Evolutionary conservation across 2,329 filamentous ascomycete genomes (phyloP).

Genomic region (Stemphylium lycopersici): DNA sequence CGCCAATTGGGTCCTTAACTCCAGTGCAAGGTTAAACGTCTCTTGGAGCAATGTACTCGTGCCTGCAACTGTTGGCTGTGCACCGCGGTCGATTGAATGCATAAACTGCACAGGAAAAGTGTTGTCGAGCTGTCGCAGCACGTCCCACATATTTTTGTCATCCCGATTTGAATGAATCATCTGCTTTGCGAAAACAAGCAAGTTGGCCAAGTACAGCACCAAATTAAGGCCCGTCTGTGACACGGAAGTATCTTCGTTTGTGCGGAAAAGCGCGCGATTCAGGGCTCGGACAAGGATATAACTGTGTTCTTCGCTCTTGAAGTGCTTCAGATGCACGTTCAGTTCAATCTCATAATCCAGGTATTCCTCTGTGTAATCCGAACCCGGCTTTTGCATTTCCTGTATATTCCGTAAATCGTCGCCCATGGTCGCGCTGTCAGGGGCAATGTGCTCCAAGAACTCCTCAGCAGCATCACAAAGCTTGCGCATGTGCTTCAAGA

Average conservation of each 20-base stretch:
- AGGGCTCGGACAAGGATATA: slow-evolving; percentile 52
- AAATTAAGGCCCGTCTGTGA: slow-evolving; percentile 45
- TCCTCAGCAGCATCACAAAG: slow-evolving; percentile 40
- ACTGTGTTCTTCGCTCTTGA: slow-evolving; percentile 45
- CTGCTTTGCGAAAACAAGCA: slow-evolving; percentile 50
- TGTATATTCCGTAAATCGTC: slow-evolving; percentile 31
- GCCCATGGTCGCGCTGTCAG: slow-evolving; percentile 27
- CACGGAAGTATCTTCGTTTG: slow-evolving; percentile 24
- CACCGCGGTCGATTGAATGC: slow-evolving; percentile 21
- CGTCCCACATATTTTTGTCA: slow-evolving; percentile 37
- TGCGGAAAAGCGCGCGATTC: slow-evolving; percentile 48
- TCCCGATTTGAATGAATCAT: slow-evolving; percentile 42
- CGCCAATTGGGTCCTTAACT: slow-evolving; percentile 62
- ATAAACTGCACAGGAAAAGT: slow-evolving; percentile 47
- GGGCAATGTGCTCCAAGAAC: slow-evolving; percentile 41
- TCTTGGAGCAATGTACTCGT: slow-evolving; percentile 50
- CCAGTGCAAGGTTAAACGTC: slow-evolving; percentile 58
- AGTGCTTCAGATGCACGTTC: slow-evolving; percentile 44
- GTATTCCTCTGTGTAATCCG: slow-evolving; percentile 49
- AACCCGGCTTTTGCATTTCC: slow-evolving; percentile 44
- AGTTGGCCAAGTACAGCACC: slow-evolving; percentile 54
- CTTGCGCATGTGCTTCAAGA: slow-evolving; percentile 50
- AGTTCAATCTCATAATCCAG: slow-evolving; percentile 44
- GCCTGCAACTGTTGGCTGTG: slow-evolving; percentile 30
- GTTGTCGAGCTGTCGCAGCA: slow-evolving; percentile 40